Conservation (phyloP, 2,329 filamentous ascomycete genomes). For the Exophiala aquamarina region DNA sequence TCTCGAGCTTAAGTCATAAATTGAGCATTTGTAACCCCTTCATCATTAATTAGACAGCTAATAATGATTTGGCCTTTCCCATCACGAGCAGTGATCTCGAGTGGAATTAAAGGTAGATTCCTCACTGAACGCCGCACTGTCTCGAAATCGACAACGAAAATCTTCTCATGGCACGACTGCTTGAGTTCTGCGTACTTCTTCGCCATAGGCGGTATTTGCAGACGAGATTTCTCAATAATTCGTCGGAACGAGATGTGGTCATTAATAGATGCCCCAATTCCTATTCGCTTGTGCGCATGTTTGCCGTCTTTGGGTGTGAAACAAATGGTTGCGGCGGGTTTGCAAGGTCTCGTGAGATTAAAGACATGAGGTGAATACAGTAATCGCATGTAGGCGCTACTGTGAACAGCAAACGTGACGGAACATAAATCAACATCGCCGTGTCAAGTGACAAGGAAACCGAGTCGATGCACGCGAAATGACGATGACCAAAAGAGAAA, state of each 20-base stretch:
- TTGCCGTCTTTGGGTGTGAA: neutral
- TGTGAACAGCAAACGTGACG: neutral
- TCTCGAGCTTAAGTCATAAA: constrained; percentile 1
- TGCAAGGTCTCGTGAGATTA: neutral
- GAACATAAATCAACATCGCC: constrained; percentile 2
- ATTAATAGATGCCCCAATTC: constrained; percentile 3
- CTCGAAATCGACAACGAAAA: constrained; percentile 9
- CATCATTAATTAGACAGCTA: constrained; percentile 5
- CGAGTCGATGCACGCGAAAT: constrained; percentile 1
- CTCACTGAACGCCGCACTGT: neutral
- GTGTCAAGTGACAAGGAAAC: neutral
- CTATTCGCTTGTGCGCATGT: constrained; percentile 3
- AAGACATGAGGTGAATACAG: constrained; percentile 1
- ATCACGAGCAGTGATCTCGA: constrained; percentile 7
- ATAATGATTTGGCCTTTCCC: constrained; percentile 8
- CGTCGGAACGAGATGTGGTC: constrained; percentile 3
- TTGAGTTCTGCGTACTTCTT: constrained; percentile 4
- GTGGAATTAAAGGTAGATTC: neutral
- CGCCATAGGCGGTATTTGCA: constrained; percentile 1
- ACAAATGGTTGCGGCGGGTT: constrained; percentile 1
- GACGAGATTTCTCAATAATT: neutral
- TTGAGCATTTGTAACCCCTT: constrained; percentile 6
- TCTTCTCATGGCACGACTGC: neutral
- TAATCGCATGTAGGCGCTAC: constrained; percentile 1
- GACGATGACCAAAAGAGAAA: neutral